Base-by-base conservation (phyloP, 176 grass and related monocot species). In the Triticum urartu region DNA sequence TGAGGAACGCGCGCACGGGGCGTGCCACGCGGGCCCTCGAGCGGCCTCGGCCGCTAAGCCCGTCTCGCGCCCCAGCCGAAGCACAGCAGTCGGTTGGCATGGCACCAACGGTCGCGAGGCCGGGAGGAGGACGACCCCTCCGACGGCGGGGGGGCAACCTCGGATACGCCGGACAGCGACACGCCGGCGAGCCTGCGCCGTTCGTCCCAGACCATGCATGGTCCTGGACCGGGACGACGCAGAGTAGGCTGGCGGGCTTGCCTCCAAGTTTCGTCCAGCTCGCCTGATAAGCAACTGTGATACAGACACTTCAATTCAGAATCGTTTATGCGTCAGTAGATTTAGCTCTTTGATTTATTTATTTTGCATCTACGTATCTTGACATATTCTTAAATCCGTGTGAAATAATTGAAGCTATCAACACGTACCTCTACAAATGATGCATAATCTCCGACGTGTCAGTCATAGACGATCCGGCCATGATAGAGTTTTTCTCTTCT, bases 1-100 rank as follows among this genome's bases (percentile, higher is more conserved):
- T 25, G 72, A 64, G 69, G 2, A 35, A 64, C 58, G 86, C 77
- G 6, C 43, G 56, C 65, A 56, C 80, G 69, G 18, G 18, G 18
- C 5, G 36, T 18, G 48, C 40, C 65, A 43, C 87, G 82, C 78
- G 78, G 83, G 88, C 61, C 88, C 83, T 7, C 48, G 70, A 3
- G 4, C 70, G 25, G 47, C 4, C 78, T 81, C 62, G 6, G 69
- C 88, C 88, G 83, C 63, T 56, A 67, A 81, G 26, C 68, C 60
- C 20, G 50, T 21, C 56, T 68, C 61, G 3, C 18, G 40, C 68
- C 60, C 13, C 25, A 9, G 71, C 14, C 0, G 48, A 34, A 17
- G 24, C 74, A 20, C 75, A n/a, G 4, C 48, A 32, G 52, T 36
- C 58, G 0, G 13, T 52, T 52, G 14, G 48, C 47, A 50, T 14